Base-by-base conservation (phyloP, 2,329 filamentous ascomycete genomes). In the Diaporthe sp. region DNA sequence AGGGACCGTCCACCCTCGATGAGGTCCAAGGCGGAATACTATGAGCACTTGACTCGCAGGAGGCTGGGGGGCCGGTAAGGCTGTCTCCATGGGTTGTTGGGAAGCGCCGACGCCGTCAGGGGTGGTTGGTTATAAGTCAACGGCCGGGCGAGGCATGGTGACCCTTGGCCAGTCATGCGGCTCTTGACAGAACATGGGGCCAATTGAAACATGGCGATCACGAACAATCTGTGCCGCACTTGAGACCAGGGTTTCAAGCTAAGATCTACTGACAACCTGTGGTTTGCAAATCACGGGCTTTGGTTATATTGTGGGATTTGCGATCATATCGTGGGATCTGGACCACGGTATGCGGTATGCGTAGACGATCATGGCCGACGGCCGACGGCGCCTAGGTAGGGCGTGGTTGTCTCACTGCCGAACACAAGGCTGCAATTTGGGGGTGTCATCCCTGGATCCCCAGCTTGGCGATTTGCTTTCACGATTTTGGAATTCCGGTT, bases 201-300 rank as follows among this genome's bases (percentile, higher is more conserved):
- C 46, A 0, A 68, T 68, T 51, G 62, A 68, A 68, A 68, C 62
- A 53, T 53, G 65, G 25, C 65, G 65, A 68, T 68, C 65, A 68
- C 34, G 65, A 68, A 39, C 46, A 17, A 53, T 25, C 15, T 53
- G 65, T 53, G 6, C 65, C 65, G 46, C 49, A 68, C 65, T 68
- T 68, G 65, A 68, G 65, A 53, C 46, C 34, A 17, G 65, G 65
- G 65, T 68, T 68, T 68, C 65, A 68, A 42, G 65, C 65, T 68
- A 68, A 68, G 46, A 68, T 68, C 65, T 68, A 68, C 46, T 19
- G 31, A 39, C 22, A 42, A 39, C 46, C 17, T 39, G 31, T 53
- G 31, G 25, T 22, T 51, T 67, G 28, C 7, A 51, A 62, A 67
- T 49, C 28, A 37, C 19, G 28, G 13, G 49, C 13, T 37, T 39